Evolutionary conservation across 331 rosid genomes (phyloP).

Genomic region (Malus hybrid): DNA sequence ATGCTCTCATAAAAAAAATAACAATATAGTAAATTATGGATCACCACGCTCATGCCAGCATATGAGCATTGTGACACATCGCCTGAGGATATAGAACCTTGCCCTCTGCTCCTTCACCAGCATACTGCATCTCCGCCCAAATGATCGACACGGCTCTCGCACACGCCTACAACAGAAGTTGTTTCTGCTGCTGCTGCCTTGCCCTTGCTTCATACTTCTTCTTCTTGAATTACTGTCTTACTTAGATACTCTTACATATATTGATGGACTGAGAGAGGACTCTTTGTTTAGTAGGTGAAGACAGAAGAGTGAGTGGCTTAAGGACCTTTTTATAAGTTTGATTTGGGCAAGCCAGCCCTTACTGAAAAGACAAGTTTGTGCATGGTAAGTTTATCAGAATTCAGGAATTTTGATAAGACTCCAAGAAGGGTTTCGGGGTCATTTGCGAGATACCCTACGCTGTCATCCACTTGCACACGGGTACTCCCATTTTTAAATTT

Average conservation of each 20-base stretch:
- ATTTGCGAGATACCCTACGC: neutral
- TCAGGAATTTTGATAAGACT: neutral
- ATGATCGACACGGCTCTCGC: constrained; percentile 33
- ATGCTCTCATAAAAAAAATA: neutral
- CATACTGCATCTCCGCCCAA: constrained; percentile 44
- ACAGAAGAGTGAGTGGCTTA: neutral
- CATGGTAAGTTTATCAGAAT: neutral
- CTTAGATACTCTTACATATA: neutral
- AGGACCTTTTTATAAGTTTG: neutral
- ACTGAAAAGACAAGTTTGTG: neutral
- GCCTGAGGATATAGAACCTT: constrained; percentile 63
- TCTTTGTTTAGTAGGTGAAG: neutral
- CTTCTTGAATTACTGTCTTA: neutral
- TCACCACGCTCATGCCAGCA: constrained; percentile 60
- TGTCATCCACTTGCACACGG: constrained; percentile 5
- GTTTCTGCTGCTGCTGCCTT: neutral
- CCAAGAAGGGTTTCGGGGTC: neutral
- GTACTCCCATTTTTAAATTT: neutral
- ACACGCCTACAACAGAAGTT: constrained; percentile 24
- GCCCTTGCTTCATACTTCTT: neutral
- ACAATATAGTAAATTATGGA: neutral
- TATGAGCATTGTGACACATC: constrained; percentile 67
- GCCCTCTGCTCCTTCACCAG: constrained; percentile 66
- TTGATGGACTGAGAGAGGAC: neutral
- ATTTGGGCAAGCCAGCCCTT: neutral